Base-by-base conservation (phyloP, 176 grass and related monocot genomes). In the Guadua angustifolia region DNA sequence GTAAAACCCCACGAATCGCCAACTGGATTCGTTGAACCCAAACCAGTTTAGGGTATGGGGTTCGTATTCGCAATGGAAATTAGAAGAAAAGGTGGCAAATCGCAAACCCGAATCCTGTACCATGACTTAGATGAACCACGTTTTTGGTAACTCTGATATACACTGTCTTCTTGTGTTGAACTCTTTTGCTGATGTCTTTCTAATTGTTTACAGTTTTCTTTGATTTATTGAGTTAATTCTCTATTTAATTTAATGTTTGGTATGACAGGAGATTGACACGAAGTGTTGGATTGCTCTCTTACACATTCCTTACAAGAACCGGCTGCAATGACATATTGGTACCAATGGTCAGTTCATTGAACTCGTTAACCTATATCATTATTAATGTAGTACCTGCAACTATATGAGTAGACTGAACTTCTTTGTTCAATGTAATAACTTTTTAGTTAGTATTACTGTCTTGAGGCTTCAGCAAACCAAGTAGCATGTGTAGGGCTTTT, bases 221-320 rank as follows among this genome's bases (percentile, higher is more conserved):
- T 79, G 6, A 36, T 73, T 60, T 79, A 16, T 36, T 19, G 21
- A 67, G 21, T 2, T 65, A 66, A 74, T 5, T 22, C 22, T 50
- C 7, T 40, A 16, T 60, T 35, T 58, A 17, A 11, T 17, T 76
- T 69, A 74, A 58, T 79, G 38, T 35, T 83, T 80, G 7, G 17
- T 61, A 61, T 84, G 60, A 50, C 79, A 97, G 91, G 39, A 77
- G 69, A 83, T 69, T 88, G 16, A 91, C 88, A 85, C 86, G 78
- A 82, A 97, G 91, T 80, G 79, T 97, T 53, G 94, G 91, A 25
- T 75, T 97, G 49, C 84, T 97, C 76, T 97, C 91, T 63, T 97
- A 91, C 62, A 97, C 94, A 62, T 97, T 89, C 43, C 74, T 93
- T 43, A 91, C 56, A 58, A 89, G 79, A 77, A 85, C 79, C 13